Evolutionary conservation across 2,329 filamentous ascomycete genomes (phyloP).

Genomic region (Penicillium sp.): DNA sequence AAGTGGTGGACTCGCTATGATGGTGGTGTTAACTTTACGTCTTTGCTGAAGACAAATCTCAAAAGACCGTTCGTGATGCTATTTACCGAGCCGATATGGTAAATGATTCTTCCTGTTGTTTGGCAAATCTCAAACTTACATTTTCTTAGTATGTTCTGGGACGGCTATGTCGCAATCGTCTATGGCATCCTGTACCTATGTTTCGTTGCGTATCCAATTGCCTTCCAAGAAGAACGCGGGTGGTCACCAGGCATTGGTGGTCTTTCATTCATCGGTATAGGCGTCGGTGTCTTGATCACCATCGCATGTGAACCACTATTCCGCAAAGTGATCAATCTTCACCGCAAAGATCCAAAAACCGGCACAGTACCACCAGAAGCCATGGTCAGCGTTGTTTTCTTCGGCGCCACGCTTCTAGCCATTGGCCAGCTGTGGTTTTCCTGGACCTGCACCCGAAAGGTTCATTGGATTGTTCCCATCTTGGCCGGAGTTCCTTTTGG

Average conservation of each 20-base stretch:
- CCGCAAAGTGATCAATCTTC: slow-evolving; percentile 70
- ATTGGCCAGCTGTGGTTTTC: slow-evolving; percentile 78
- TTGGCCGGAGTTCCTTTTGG: slow-evolving; percentile 78
- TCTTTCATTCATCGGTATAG: slow-evolving; percentile 71
- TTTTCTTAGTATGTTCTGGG: slow-evolving; percentile 63
- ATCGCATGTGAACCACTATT: slow-evolving; percentile 62
- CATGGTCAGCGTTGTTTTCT: slow-evolving; percentile 71
- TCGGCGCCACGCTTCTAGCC: slow-evolving; percentile 70
- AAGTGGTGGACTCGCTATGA: slow-evolving; percentile 78
- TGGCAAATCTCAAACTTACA: neutral
- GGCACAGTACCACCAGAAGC: slow-evolving; percentile 72
- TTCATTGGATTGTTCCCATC: slow-evolving; percentile 78
- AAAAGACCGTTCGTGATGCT: slow-evolving; percentile 72
- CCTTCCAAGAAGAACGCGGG: slow-evolving; percentile 69
- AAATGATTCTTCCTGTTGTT: slow-evolving; percentile 19
- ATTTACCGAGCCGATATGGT: slow-evolving; percentile 79
- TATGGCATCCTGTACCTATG: slow-evolving; percentile 83
- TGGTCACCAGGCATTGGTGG: slow-evolving; percentile 71
- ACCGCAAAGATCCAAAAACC: slow-evolving; percentile 69
- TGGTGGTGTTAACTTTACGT: slow-evolving; percentile 58
- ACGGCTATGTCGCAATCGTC: slow-evolving; percentile 66
- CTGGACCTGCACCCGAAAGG: slow-evolving; percentile 75
- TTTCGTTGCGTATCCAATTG: slow-evolving; percentile 83
- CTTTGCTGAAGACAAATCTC: slow-evolving; percentile 68
- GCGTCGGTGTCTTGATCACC: slow-evolving; percentile 51